These are phyloP conservation scores for Musa itinerans DNA, from an alignment of 176 grass and related monocot genomes.

Conservation along the genomic window DNA sequence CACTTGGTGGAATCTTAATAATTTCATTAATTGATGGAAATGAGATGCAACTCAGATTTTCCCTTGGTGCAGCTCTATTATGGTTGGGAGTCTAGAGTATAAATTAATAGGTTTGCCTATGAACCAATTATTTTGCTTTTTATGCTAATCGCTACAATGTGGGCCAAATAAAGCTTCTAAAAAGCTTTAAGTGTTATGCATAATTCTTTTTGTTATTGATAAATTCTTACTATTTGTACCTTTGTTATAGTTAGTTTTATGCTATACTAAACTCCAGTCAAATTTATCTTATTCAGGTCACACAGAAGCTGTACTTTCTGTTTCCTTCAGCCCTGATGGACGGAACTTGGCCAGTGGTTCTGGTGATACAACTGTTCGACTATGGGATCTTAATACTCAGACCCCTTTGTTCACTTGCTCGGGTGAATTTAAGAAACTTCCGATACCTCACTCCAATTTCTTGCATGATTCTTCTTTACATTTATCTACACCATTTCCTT, in stretches of 20 bases:
- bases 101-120: too few species aligned
- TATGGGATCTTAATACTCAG: constrained; percentile 89
- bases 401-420: constrained; percentile 84
- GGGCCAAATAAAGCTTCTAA: too few species aligned
- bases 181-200: not conserved
- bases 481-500: not conserved
- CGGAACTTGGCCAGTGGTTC: constrained; percentile 77
- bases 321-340: constrained; percentile 89
- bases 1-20: not conserved
- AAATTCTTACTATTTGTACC: not conserved
- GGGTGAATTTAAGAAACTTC: constrained; percentile 31
- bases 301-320: constrained; percentile 78
- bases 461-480: not conserved
- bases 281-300: constrained; percentile 42
- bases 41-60: not conserved
- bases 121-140: too few species aligned
- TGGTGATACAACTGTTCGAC: constrained; percentile 77
- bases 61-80: too few species aligned
- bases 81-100: too few species aligned
- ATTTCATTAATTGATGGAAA: not conserved
- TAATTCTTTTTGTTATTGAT: not conserved
- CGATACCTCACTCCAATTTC: not conserved
- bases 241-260: not conserved
- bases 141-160: too few species aligned
- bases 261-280: not conserved